Percentiles rank a stretch among this genome's conserved stretches.
Evolutionary conservation across 768 basidiomycete species (phyloP).

Genomic region (Hericium rajendrae): DNA sequence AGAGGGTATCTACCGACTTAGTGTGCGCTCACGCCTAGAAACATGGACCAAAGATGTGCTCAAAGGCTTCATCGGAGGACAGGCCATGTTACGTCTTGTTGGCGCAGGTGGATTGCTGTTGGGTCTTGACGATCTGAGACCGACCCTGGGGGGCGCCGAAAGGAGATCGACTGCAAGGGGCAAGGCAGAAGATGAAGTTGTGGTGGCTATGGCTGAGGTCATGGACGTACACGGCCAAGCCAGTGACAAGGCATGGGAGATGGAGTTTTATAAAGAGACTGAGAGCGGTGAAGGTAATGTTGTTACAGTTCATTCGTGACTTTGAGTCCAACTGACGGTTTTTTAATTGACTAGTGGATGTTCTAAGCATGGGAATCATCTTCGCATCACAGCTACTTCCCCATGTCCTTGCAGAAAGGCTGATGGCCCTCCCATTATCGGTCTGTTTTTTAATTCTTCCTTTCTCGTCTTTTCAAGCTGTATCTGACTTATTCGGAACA

Average conservation of each 20-base stretch:
- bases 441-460: slow-evolving; percentile 21
- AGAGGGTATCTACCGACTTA: slow-evolving; percentile 14
- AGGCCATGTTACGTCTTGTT: slow-evolving; percentile 50
- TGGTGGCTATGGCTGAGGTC: slow-evolving; percentile 66
- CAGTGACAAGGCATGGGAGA: slow-evolving; percentile 45
- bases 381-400: slow-evolving; percentile 53
- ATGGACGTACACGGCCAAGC: slow-evolving; percentile 43
- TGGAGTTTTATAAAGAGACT: slow-evolving; percentile 51
- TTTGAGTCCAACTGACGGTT: no score
- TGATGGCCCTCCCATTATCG: slow-evolving; percentile 52
- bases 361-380: slow-evolving; percentile 24
- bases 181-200: slow-evolving; percentile 51
- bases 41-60: slow-evolving; percentile 45
- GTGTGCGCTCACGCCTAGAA: slow-evolving; percentile 12
- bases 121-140: slow-evolving; percentile 48
- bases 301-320: neutral
- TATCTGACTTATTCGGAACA: slow-evolving; percentile 15
- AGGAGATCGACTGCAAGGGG: slow-evolving; percentile 25
- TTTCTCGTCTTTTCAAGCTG: neutral
- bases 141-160: slow-evolving; percentile 19
- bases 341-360: slow-evolving; percentile 11
- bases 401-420: slow-evolving; percentile 40
- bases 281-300: slow-evolving; percentile 30
- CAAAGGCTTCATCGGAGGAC: slow-evolving; percentile 57
- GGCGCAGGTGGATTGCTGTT: slow-evolving; percentile 55